Evolutionary conservation across 257 asterid genomes (phyloP), one percentile per base, ranked within the genome.

Genomic region (Solanum medicagineum): DNA sequence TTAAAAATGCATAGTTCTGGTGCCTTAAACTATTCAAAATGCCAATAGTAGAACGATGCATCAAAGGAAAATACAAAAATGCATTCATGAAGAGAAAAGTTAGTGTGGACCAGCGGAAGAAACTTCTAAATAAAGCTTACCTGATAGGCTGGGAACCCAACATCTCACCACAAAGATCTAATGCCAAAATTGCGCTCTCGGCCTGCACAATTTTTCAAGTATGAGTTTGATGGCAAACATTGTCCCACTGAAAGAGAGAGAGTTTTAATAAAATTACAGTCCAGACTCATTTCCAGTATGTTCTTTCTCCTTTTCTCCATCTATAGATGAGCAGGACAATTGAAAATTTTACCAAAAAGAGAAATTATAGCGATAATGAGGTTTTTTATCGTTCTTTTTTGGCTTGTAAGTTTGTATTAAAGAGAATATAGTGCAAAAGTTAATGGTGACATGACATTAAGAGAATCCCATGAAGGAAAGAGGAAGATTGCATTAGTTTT

Each of bases 111-210:
- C 36, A 81, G 79, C 16, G 77, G 57, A 15, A 19, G 8, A 26
- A 51, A 15, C 13, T 56, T 59, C 24, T 66, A n/a, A 81, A 84
- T 20, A 54, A 32, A 85, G 42, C 47, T 71, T 90, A 95, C 98
- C 99, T 94, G 89, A 96, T 90, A 36, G 91, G 97, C 86, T 94
- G 96, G 86, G 98, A 91, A 57, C 98, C 99, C 86, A 96, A 90
- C 47, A 90, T 84, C 84, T 93, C 92, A n/a, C 99, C 99, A 40
- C 99, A 96, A 83, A 98, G 92, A 62, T 96, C 96, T 16, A 96
- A 94, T 54, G 98, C 99, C 89, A 93, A 44, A 77, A 96, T 92
- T n/a, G 99, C 98, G 87, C 97, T 94, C 90, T 95, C 99, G 32
- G 98, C 98, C 98, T 96, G 92, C 87, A 90, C 80, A 81, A 19